Percentiles rank a stretch among this genome's conserved stretches.
These are phyloP conservation scores for Osmanthus fragrans DNA, from an alignment of 257 asterid species.

Conservation along the genomic window DNA sequence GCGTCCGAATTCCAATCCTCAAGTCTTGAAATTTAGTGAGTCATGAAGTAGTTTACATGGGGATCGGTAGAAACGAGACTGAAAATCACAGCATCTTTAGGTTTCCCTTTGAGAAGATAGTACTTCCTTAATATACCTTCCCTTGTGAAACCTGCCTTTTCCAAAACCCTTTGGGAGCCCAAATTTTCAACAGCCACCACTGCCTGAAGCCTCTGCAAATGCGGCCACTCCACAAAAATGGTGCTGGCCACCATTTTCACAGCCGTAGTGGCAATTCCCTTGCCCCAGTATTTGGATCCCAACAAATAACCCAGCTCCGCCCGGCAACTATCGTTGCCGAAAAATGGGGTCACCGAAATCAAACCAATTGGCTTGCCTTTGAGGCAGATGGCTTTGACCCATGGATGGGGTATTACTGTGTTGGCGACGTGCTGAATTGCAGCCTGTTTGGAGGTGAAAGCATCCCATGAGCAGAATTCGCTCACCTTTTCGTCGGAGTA, in stretches of 20 bases:
- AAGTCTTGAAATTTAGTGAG: too few relatives aligned
- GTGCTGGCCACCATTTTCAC: constrained; percentile 62
- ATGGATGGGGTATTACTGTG: constrained; percentile 45
- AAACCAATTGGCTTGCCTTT: constrained; percentile 52
- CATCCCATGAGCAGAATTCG: constrained; percentile 66
- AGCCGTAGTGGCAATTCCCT: constrained; percentile 71
- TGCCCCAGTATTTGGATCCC: constrained; percentile 76
- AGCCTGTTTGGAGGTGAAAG: constrained; percentile 51
- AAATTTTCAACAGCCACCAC: constrained; percentile 66
- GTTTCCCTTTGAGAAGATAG: constrained; percentile 54
- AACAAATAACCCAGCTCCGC: constrained; percentile 73
- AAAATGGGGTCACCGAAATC: constrained; percentile 44
- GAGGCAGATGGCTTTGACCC: constrained; percentile 62
- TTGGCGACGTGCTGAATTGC: constrained; percentile 36
- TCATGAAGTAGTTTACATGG: constrained; percentile 16
- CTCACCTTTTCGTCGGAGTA: constrained; percentile 60
- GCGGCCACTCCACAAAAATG: constrained; percentile 67
- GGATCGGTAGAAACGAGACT: constrained; percentile 63
- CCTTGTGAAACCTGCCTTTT: constrained; percentile 64
- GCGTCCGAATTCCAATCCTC: too few relatives aligned
- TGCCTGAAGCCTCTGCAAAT: constrained; percentile 75
- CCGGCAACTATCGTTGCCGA: constrained; percentile 47
- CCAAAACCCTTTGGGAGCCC: constrained; percentile 78
- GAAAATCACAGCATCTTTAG: constrained; percentile 58
- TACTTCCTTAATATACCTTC: constrained; percentile 82